Conservation (phyloP, 495 filamentous ascomycete genomes). For the Astrothelium subdiscretum region DNA sequence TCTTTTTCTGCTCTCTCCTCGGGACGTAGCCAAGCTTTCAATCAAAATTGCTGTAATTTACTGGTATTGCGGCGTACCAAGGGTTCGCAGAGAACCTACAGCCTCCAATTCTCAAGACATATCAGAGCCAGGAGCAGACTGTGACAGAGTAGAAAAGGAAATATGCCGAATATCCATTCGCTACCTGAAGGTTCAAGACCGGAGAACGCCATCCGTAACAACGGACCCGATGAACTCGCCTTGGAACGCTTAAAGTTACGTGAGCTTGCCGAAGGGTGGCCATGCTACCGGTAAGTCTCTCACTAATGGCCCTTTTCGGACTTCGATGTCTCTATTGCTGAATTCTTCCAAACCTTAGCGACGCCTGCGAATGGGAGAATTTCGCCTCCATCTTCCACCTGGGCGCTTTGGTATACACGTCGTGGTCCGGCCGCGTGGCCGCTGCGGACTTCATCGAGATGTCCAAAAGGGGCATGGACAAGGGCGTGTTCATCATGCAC, state of each 20-base stretch:
- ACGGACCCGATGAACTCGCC: slow-evolving; percentile 13
- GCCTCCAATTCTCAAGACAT: too few relatives aligned
- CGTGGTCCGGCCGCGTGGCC: slow-evolving; percentile 11
- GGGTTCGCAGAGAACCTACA: too few relatives aligned
- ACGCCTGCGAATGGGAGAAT: slow-evolving; percentile 25
- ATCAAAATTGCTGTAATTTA: too few relatives aligned
- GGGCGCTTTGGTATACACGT: slow-evolving; percentile 20
- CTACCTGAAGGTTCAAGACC: slow-evolving; percentile 12
- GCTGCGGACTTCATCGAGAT: slow-evolving; percentile 19
- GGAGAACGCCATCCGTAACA: slow-evolving; percentile 13
- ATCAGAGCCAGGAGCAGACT: too few relatives aligned
- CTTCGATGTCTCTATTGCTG: neutral
- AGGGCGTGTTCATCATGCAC: slow-evolving; percentile 21
- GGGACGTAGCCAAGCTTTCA: too few relatives aligned
- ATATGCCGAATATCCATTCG: slow-evolving; percentile 11
- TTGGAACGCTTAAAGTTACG: slow-evolving; percentile 15
- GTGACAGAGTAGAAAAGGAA: neutral
- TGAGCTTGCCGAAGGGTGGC: slow-evolving; percentile 17
- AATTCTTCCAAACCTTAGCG: slow-evolving; percentile 6
- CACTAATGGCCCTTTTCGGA: neutral
- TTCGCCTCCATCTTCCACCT: slow-evolving; percentile 16
- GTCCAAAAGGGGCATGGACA: slow-evolving; percentile 17
- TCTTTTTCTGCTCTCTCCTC: too few relatives aligned
- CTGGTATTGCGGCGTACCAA: too few relatives aligned
- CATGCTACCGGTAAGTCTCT: slow-evolving; percentile 8